Evolutionary conservation across 2,329 filamentous ascomycete species (phyloP), one percentile per base, ranked within the genome.

Genomic region (Lasiodiplodia theobromae): DNA sequence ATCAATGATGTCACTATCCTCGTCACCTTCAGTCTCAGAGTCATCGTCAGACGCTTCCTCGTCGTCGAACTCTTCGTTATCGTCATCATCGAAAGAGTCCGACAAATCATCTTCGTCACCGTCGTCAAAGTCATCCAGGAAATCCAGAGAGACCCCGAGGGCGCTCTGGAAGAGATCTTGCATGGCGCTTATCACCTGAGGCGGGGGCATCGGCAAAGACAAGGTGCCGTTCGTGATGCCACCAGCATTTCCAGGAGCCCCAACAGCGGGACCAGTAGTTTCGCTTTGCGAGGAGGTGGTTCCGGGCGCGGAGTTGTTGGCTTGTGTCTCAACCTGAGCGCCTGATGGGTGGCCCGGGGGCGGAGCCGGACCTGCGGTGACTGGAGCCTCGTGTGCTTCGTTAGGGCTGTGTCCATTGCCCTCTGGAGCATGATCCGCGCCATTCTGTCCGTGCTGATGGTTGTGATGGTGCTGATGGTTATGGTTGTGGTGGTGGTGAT

Each of bases 161-260:
- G 60, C 60, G 18, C 47, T 64, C 31, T 64, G 28, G 60, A 64
- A 64, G 31, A 64, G 60, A 64, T 64, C 47, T 31, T 64, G 60
- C 60, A 64, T 64, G 1, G 60, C 60, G 18, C 51, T 64, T 21
- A 64, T 52, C 12, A 64, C 31, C n/a, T 64, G 40, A 52, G 47
- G 60, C 21, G 60, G 60, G 10, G 60, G 60, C n/a, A 64, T 31
- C n/a, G 58, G 58, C 25, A 63, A 23, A 7, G 40, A 34, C 40
- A 63, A 14, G 23, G 11, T 34, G 16, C 58, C 58, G 31, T 51
- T 34, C 18, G 18, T 4, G 10, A 25, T 18, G 7, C 23, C 25
- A 23, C 6, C 23, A 21, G 18, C 2, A 38, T 51, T 3, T 3
- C 2, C 31, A 52, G 60, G 47, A 16, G 10, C 10, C 11, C 31